Conservation (phyloP, 345 rosid species). For the Eucalyptus cloeziana region DNA sequence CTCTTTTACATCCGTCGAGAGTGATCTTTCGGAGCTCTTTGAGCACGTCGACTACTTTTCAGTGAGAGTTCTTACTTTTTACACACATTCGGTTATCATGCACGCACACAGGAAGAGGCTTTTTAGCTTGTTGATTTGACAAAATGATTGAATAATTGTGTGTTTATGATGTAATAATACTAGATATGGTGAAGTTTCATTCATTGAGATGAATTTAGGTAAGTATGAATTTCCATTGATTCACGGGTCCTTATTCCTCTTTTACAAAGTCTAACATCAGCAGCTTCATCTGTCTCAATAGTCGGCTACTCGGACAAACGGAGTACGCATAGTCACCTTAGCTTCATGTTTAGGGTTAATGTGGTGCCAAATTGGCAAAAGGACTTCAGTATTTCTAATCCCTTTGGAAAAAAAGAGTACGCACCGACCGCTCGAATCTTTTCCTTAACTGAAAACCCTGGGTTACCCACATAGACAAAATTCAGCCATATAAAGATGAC, state of each 20-base stretch:
- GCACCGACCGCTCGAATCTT: not conserved
- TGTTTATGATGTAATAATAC: too few species aligned
- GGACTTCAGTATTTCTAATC: not conserved
- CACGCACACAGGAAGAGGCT: not conserved
- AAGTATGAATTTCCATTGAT: not conserved
- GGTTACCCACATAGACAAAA: not conserved
- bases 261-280: not conserved
- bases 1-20: not conserved
- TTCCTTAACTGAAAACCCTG: too few species aligned
- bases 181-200: not conserved
- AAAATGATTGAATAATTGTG: not conserved
- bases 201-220: not conserved
- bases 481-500: not conserved
- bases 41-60: not conserved
- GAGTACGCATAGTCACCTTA: not conserved
- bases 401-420: too few species aligned
- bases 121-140: not conserved
- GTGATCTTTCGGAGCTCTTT: not conserved
- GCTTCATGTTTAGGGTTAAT: not conserved
- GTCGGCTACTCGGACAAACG: not conserved
- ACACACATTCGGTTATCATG: not conserved
- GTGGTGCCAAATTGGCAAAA: not conserved
- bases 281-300: not conserved
- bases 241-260: not conserved
- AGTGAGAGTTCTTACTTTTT: not conserved